These are phyloP conservation scores for Pseudopyricularia cyperi DNA, from an alignment of 2,329 filamentous ascomycete species.

Conservation along the genomic window DNA sequence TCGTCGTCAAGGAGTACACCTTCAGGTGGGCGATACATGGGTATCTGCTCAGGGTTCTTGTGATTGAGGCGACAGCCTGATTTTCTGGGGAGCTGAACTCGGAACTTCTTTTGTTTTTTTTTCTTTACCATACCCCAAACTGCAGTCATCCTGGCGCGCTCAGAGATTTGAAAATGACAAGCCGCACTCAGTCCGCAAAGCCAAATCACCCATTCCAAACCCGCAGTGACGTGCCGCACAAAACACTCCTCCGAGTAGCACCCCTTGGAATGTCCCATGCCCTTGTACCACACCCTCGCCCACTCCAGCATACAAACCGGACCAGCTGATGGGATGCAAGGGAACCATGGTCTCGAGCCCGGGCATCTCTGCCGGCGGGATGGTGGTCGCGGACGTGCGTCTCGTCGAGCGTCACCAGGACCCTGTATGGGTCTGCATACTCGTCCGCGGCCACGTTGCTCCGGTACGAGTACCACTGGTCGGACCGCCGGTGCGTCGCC, in stretches of 20 bases:
- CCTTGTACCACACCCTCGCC: neutral
- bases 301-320: neutral
- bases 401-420: neutral
- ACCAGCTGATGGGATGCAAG: neutral
- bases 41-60: neutral
- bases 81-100: neutral
- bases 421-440: neutral
- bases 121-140: neutral
- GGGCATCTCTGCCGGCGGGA: neutral
- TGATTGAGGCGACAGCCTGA: neutral
- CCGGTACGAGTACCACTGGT: neutral
- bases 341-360: neutral
- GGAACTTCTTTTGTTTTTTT: neutral
- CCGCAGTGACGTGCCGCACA: neutral
- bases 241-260: neutral
- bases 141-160: neutral
- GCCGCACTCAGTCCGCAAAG: neutral
- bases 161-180: too few species aligned
- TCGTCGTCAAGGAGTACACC: neutral
- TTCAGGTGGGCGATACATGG: neutral
- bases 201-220: neutral
- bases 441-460: neutral
- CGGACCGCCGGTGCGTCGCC: neutral
- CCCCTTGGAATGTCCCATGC: neutral
- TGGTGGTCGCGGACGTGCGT: neutral